Base-by-base conservation (phyloP, 1,284 basidiomycete genomes). In the Malassezia brasiliensis region DNA sequence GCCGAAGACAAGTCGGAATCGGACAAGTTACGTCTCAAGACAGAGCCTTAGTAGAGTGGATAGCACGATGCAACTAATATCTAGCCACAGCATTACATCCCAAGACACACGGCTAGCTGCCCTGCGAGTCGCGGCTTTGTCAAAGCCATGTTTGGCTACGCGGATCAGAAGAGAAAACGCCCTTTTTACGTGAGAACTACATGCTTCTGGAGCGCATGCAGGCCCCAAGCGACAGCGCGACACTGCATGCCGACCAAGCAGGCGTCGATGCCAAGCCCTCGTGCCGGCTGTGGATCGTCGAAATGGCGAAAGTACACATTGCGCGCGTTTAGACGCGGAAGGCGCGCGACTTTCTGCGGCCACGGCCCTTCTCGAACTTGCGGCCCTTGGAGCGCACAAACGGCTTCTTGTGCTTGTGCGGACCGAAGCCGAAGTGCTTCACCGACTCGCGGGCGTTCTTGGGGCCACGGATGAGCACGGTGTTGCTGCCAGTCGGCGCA, bases 401-500 rank as follows among this genome's bases (percentile, higher is more conserved):
- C 47, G 90, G 90, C 80, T 89, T 90, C 83, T 90, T 90, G 86
- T 90, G 62, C 72, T 74, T 69, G 65, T 63, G 66, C 38, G 59
- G 66, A 36, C 64, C 68, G 42, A 61, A 50, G 75, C 79, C 93
- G 77, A 96, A 96, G 84, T 96, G 93, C 79, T 87, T 89, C 79
- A 88, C 84, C 47, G 91, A 87, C 79, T 96, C 91, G 64, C 94
- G 84, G 58, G 86, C 82, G 78, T 85, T 94, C 83, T 87, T 87
- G 79, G 87, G 86, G 67, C 93, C 94, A 63, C 90, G 82, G 69
- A 94, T 79, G 66, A 98, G 79, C 63, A 99, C 82, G 50, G 91
- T 96, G 84, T 96, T 96, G 66, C 87, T 82, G 65, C 94, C 93
- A 53, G 88, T 96, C 37, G 93, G 93, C 59, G 90, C 83, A 63